phyloP scores from a whole-genome alignment of 108 stramenopile species.

The Cyclotella choctawhatcheeana region DNA sequence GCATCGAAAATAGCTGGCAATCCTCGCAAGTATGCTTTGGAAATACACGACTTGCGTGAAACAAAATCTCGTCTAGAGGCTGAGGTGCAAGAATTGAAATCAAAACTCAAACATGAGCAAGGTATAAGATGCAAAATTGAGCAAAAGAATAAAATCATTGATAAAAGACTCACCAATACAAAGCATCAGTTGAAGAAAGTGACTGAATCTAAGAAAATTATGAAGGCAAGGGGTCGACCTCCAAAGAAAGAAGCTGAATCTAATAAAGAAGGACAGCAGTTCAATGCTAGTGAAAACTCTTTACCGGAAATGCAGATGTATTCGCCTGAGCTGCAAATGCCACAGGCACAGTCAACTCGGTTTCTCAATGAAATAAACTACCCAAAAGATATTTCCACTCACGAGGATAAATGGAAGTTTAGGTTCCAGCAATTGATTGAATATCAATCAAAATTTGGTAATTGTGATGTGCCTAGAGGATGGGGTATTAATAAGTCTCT shows the following conservation, averaged over 20 bases:
- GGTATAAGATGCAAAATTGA: background rate
- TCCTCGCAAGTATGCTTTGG: slow-evolving; percentile 2
- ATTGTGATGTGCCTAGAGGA: slow-evolving; percentile 11
- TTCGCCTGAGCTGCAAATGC: background rate
- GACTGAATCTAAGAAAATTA: background rate
- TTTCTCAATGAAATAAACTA: background rate
- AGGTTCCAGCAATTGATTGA: slow-evolving; percentile 6
- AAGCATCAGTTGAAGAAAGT: slow-evolving; percentile 6
- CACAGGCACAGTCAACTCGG: background rate
- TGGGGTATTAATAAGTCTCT: slow-evolving; percentile 7
- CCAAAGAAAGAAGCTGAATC: background rate
- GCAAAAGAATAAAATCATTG: background rate
- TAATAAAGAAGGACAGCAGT: too few relatives aligned
- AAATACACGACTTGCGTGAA: slow-evolving; percentile 8
- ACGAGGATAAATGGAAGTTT: slow-evolving; percentile 17
- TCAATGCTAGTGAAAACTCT: too few relatives aligned
- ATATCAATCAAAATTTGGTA: background rate
- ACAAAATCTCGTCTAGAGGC: background rate
- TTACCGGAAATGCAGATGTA: too few relatives aligned
- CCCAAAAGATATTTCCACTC: background rate
- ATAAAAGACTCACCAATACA: background rate
- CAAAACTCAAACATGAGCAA: slow-evolving; percentile 9
- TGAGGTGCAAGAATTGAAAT: slow-evolving; percentile 11
- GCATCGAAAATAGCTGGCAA: background rate
- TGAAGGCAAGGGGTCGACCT: background rate